A percentile compares a stretch with the other conserved stretches of the same genome.
phyloP scores from a whole-genome alignment of 495 filamentous ascomycete species.

The Aspergillus conjunctus region DNA sequence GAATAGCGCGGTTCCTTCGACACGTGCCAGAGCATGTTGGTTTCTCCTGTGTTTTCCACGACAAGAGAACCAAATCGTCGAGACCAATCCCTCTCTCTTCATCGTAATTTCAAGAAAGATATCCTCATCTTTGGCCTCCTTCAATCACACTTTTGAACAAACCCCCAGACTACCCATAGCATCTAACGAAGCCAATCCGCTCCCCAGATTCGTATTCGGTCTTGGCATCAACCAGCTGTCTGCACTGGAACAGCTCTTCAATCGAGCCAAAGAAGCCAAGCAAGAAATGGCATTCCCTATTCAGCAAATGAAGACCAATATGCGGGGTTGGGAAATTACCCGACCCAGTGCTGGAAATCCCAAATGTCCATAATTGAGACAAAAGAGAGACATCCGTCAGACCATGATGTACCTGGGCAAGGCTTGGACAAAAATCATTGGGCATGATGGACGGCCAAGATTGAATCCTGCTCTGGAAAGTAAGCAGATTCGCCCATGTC shows the following conservation, averaged over 20 bases:
- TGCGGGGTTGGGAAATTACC: background rate
- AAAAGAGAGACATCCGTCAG: conserved; percentile 1
- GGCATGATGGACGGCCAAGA: background rate
- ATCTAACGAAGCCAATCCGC: background rate
- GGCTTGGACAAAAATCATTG: background rate
- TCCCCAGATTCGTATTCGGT: background rate
- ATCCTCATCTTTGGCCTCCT: too few species aligned
- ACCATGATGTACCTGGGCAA: background rate
- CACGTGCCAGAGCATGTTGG: too few species aligned
- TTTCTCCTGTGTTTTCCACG: too few species aligned
- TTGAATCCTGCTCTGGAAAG: background rate
- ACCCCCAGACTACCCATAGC: background rate
- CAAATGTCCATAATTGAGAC: background rate
- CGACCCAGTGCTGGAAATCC: background rate
- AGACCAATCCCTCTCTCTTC: too few species aligned
- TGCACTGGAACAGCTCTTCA: background rate
- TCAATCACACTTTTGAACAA: background rate
- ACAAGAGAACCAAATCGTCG: too few species aligned
- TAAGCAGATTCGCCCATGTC: background rate
- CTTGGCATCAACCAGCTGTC: background rate
- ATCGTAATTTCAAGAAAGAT: too few species aligned
- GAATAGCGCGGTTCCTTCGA: background rate
- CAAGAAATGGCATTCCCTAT: background rate
- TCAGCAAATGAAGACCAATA: background rate
- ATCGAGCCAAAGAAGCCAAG: background rate